A percentile compares a stretch with the other conserved stretches of the same genome.
Conservation (phyloP, 2,329 filamentous ascomycete species). For the Pseudogymnoascus sp. region DNA sequence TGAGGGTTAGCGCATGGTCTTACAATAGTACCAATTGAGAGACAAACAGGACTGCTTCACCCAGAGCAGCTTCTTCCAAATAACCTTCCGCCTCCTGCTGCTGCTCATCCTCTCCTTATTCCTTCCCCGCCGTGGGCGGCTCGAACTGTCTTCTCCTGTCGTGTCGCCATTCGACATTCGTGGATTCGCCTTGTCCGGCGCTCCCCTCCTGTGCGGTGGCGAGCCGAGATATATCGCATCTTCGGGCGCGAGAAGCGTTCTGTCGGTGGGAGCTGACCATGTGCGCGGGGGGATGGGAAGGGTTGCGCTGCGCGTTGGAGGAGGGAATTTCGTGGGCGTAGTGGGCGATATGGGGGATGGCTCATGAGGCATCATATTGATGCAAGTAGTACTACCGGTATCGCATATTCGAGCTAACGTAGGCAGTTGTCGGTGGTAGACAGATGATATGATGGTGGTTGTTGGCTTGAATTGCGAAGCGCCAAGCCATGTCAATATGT, state of each 20-base stretch:
- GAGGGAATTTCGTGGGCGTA: conserved; percentile 14
- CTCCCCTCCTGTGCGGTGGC: conserved; percentile 45
- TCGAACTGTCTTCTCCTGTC: conserved; percentile 14
- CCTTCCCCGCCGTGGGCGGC: conserved; percentile 20
- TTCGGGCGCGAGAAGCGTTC: conserved; percentile 69
- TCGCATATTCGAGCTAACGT: neutral
- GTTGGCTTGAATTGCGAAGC: neutral
- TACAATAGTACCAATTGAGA: neutral
- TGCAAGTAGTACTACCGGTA: conserved; percentile 1
- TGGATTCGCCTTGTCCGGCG: conserved; percentile 34
- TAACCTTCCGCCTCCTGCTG: conserved; percentile 55
- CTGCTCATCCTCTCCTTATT: conserved; percentile 38
- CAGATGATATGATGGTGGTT: neutral
- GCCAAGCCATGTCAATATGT: neutral
- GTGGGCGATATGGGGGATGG: conserved; percentile 9
- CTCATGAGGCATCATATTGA: conserved; percentile 10
- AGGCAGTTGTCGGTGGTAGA: neutral
- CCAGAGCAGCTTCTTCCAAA: conserved; percentile 96
- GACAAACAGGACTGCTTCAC: conserved; percentile 84
- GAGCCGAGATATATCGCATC: conserved; percentile 67
- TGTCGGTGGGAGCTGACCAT: conserved; percentile 34
- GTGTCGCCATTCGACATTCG: conserved; percentile 23
- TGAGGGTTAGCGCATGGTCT: conserved; percentile 19
- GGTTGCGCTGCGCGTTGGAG: conserved; percentile 23
- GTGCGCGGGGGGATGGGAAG: conserved; percentile 14